Evolutionary conservation across 345 rosid species (phyloP), one percentile per base, ranked within the genome.

Genomic region (Lepidium sativum): DNA sequence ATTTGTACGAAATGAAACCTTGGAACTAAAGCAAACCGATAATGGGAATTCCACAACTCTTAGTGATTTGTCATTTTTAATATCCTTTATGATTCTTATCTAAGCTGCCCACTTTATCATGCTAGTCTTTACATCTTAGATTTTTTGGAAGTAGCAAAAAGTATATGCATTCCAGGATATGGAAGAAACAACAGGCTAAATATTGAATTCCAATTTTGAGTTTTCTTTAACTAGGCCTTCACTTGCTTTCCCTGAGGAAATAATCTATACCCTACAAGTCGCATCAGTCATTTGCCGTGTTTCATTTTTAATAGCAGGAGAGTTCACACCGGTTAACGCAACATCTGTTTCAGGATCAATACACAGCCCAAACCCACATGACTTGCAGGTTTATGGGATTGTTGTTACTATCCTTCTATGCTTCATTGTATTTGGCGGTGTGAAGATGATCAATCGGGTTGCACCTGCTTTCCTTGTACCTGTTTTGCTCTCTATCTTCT

Each of bases 401-500:
- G 85, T 88, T 63, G 86, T 95, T 76, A 88, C 99, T 32, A 77
- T 95, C 69, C 45, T 91, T 67, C 79, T 95, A 31, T 86, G 96
- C 87, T 81, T 95, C 81, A 85, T 95, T 72, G 99, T 95, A 71
- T 95, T 95, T 77, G 98, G 99, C 55, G 99, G 98, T 8, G 99
- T 91, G 78, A 95, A 90, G 84, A 91, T 91, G 78, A 95, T 95
- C 82, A 95, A 95, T 69, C 85, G 98, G 63, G 99, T 95, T 76
- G 98, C 99, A 34, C 99, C 99, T 50, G 91, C 98, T 75, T 91
- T 95, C 76, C 97, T 95, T 34, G 37, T 95, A 67, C 97, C 99
- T 42, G 99, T 95, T 65, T 66, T 91, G 52, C 72, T 95, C 73
- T 95, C 99, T 0, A 60, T 95, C 59, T 75, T 85, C 78, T 88